phyloP scores from a whole-genome alignment of 179 eudicot species.

The Heliamphora pulchella region DNA sequence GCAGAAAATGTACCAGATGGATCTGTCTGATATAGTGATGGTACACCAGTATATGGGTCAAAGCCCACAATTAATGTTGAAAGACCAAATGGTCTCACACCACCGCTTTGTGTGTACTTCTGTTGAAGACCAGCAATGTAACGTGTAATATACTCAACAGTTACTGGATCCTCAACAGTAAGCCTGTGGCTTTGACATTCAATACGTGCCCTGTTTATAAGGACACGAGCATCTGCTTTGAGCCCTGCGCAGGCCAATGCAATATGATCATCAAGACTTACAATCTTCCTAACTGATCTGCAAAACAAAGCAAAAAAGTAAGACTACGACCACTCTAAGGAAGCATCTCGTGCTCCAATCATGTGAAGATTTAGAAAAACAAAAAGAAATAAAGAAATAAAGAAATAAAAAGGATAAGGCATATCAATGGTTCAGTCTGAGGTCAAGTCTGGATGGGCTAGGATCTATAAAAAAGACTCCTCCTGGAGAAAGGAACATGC shows the following conservation, averaged over 20 bases:
- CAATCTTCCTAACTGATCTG: conserved; percentile 63
- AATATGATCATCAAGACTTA: conserved; percentile 54
- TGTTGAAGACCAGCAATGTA: conserved; percentile 99
- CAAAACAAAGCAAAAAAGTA: conserved; percentile 9
- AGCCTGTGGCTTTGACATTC: conserved; percentile 97
- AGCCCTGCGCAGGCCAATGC: conserved; percentile 98
- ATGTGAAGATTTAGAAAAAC: not conserved
- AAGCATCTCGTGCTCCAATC: not conserved
- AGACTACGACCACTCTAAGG: not conserved
- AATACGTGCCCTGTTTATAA: conserved; percentile 85
- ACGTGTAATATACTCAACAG: conserved; percentile 94
- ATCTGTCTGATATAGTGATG: conserved; percentile 92
- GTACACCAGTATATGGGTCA: conserved; percentile 74
- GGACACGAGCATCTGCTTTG: conserved; percentile 98
- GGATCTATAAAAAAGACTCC: not conserved
- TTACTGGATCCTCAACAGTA: conserved; percentile 91
- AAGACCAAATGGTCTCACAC: conserved; percentile 98
- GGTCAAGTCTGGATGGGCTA: not conserved
- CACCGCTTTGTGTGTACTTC: conserved; percentile 99
- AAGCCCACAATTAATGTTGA: conserved; percentile 98
- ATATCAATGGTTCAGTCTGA: not conserved
- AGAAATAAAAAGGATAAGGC: not conserved
- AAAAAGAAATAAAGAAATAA: not conserved
- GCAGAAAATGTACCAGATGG: conserved; percentile 99
- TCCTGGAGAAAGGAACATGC: not conserved